phyloP scores from a whole-genome alignment of 1,284 basidiomycete species.

The Malassezia equina region DNA sequence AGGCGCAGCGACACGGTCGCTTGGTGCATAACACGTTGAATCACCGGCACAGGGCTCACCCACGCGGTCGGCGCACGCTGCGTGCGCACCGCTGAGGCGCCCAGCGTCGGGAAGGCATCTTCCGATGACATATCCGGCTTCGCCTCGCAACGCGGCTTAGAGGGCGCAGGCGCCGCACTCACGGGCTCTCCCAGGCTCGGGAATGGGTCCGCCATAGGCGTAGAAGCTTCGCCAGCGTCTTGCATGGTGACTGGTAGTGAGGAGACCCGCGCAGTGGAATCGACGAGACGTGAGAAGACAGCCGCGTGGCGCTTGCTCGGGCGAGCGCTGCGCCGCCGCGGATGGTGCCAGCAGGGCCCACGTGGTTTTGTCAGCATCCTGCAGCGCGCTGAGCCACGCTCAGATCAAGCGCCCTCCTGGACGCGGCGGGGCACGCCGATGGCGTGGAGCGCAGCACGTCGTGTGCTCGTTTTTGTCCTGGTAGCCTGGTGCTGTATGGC shows the following conservation, averaged over 20 bases:
- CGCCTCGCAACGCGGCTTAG: slow-evolving; percentile 2
- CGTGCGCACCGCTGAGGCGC: slow-evolving; percentile 24
- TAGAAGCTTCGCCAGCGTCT: not conserved
- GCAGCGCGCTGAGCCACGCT: not conserved
- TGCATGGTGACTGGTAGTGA: not conserved
- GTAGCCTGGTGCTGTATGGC: not conserved
- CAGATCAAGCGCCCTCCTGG: not conserved
- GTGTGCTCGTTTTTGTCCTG: not conserved
- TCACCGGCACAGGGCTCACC: slow-evolving; percentile 37
- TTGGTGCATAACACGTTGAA: slow-evolving; percentile 37
- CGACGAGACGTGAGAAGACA: not conserved
- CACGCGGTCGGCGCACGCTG: slow-evolving; percentile 21
- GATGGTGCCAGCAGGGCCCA: not conserved
- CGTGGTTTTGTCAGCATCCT: not conserved
- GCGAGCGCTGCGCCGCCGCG: not conserved
- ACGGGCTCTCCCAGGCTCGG: slow-evolving; percentile 27
- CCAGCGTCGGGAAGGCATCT: slow-evolving; percentile 48
- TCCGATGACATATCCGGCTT: slow-evolving; percentile 30
- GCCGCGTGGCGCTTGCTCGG: not conserved
- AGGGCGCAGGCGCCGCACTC: slow-evolving; percentile 12
- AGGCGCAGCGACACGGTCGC: slow-evolving; percentile 34
- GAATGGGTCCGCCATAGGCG: slow-evolving; percentile 38
- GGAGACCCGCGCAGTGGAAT: not conserved
- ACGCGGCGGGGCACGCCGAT: not conserved
- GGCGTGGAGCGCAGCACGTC: not conserved